Base-by-base conservation (phyloP, 768 basidiomycete species). In the Suillus subaureus region DNA sequence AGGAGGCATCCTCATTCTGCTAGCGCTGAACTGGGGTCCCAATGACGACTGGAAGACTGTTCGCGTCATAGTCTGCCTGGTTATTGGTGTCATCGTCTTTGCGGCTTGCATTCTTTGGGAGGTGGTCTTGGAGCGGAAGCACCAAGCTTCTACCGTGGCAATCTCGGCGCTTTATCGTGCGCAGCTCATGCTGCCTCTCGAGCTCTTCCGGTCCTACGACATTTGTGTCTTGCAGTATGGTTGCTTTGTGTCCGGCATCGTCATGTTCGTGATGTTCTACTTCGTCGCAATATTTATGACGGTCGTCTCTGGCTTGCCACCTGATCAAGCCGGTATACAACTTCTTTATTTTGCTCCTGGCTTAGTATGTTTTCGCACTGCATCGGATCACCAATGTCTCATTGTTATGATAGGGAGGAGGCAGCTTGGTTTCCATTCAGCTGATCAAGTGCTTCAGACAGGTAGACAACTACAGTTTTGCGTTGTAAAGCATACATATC, bases 1-100 rank as follows among this genome's bases (percentile, higher is more conserved):
- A 11, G 81, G 78, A 31, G 81, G 84, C 18, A 78, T 84, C 52
- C 78, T 84, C 31, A 64, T 86, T 61, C 73, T 86, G 35, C 79
- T 86, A 6, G 85, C 81, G 16, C 76, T 86, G 61, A 84, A 81
- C 69, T 84, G 83, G 82, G 84, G 84, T 7, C 81, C 84, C n/a
- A 69, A 70, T 15, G 76, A 77, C 35, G 65, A 69, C 54, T 86
- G 85, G 83, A 73, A 75, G 64, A 67, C 70, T 12, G 76, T 75
- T 23, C 80, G 79, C 31, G 82, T 87, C 61, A 84, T 88, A 62
- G 81, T 71, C 31, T 79, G 77, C 71, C 78, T 86, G 62, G 73
- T 82, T 60, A 72, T 87, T 40, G 85, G 85, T 28, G 76, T 73
- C 11, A 56, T 85, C 13, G 69, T 82, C 42, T 72, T 86, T 64